Evolutionary conservation across 2,329 filamentous ascomycete species (phyloP).

Genomic region (Nemania abortiva): DNA sequence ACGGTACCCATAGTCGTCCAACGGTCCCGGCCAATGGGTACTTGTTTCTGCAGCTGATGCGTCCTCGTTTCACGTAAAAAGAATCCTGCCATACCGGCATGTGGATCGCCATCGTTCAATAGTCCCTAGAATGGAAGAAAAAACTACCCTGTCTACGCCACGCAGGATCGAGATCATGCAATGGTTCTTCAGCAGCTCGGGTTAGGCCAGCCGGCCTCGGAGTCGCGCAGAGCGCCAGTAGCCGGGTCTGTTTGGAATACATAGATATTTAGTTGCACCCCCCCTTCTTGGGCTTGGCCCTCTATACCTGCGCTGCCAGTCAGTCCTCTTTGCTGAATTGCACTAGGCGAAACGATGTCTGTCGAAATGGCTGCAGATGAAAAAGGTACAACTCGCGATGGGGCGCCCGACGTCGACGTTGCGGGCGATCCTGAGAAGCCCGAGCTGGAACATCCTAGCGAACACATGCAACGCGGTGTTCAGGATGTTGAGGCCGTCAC

Average conservation of each 20-base stretch:
- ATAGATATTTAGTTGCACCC: not conserved
- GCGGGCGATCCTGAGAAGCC: constrained; percentile 24
- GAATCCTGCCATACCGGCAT: constrained; percentile 7
- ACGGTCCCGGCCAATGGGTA: not conserved
- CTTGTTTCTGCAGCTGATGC: constrained; percentile 13
- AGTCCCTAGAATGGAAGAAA: constrained; percentile 1
- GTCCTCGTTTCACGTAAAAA: constrained; percentile 8
- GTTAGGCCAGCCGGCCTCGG: constrained; percentile 26
- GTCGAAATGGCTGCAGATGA: constrained; percentile 13
- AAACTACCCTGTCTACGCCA: not conserved
- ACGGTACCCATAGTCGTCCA: not conserved
- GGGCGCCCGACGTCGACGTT: not conserved
- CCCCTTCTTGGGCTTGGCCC: not conserved
- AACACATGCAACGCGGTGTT: constrained; percentile 51
- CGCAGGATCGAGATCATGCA: constrained; percentile 15
- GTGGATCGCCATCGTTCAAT: constrained; percentile 7
- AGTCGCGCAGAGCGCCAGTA: constrained; percentile 8
- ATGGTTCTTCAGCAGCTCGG: not conserved
- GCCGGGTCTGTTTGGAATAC: not conserved
- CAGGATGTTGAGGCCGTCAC: constrained; percentile 59
- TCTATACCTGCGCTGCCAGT: not conserved
- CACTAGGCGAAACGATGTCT: not conserved
- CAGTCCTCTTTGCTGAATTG: not conserved
- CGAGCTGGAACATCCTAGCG: constrained; percentile 1
- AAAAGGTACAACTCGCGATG: not conserved